Base-by-base conservation (phyloP, 73 alveolate genomes). In the Urostyla sp. region DNA sequence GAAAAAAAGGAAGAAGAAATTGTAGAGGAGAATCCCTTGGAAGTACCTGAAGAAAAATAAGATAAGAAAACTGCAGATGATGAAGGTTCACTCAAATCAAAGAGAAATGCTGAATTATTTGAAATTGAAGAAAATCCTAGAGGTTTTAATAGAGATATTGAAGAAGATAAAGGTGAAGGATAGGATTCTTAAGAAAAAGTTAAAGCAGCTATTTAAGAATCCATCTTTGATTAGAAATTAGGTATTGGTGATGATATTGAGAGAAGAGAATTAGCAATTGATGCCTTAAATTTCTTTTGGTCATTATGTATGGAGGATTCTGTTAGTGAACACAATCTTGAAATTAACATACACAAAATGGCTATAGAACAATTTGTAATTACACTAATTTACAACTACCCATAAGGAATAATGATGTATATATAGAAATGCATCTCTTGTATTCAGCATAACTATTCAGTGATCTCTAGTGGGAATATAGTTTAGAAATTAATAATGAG, bases 1-100 rank as follows among this genome's bases (percentile, higher is more conserved):
- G 45, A 26, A 44, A 67, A 38, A 67, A n/a, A n/a, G 7, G 84
- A 48, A 45, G 74, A 54, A 10, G 54, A 60, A 15, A 7, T 48
- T 0, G n/a, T n/a, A n/a, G n/a, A n/a, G n/a, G n/a, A n/a, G n/a
- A 69, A 69, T 30, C 83, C 83, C 6, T 37, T 69, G 5, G 83
- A 69, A 69, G 83, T 69, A 30, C 83, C 83, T 3, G 38, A 54
- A 10, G 88, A 58, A 11, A 74, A 67, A 40, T 75, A 63, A 20
- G 90, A 80, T 32, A 63, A 80, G 28, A 73, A 80, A 49, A 63
- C 90, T 16, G 79, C 90, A 1, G 90, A 80, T 49, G 90, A 80
- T 26, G 90, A 80, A 34, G 78, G 67, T n/a, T 45, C 74, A 4
- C 45, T 59, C 59, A 67, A 49, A 8, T 72, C 37, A 56, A 18